Conservation (phyloP, 768 basidiomycete genomes). For the Mycena olivaceomarginata region DNA sequence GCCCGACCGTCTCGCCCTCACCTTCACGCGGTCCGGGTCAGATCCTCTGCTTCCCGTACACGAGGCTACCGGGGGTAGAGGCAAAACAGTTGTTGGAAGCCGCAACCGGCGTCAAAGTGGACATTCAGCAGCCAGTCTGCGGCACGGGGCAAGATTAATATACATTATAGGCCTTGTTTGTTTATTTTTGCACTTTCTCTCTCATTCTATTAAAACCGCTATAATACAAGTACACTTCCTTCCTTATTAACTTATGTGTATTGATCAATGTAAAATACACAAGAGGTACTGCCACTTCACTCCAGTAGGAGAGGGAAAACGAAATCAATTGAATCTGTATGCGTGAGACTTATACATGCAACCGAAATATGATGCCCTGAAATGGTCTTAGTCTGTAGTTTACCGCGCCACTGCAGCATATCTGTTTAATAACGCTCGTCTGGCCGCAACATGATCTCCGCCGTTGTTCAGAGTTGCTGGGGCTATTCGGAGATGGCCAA, state of each 20-base stretch:
- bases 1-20: neutral
- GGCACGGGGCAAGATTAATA: neutral
- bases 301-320: too few species aligned
- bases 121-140: neutral
- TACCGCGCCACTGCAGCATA: constrained; percentile 62
- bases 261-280: too few species aligned
- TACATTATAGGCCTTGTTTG: too few species aligned
- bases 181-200: too few species aligned
- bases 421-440: constrained; percentile 70
- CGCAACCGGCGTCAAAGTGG: neutral
- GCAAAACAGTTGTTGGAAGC: neutral
- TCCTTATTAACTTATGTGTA: too few species aligned
- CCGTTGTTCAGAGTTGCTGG: constrained; percentile 72
- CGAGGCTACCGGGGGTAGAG: neutral
- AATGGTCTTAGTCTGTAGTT: too few species aligned
- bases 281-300: too few species aligned
- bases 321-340: too few species aligned
- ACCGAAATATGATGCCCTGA: too few species aligned
- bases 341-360: too few species aligned
- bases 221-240: too few species aligned
- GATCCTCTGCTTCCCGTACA: neutral
- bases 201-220: too few species aligned
- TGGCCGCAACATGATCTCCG: constrained; percentile 80
- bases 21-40: neutral
- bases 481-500: constrained; percentile 75